Conservation (phyloP, 768 basidiomycete genomes). For the Boletus rubescentipes region DNA sequence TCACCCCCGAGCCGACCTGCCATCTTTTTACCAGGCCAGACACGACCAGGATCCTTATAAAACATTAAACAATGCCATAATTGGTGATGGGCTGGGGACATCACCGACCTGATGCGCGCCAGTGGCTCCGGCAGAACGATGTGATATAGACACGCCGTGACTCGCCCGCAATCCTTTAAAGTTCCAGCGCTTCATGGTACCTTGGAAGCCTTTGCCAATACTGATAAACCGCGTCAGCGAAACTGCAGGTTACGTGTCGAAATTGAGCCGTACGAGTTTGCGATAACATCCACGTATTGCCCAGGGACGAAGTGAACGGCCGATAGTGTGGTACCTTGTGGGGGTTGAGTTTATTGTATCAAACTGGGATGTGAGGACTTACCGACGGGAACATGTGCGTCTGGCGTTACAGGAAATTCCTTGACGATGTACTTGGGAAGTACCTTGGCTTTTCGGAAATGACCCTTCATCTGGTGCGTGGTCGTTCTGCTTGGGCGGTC, state of each 20-base stretch:
- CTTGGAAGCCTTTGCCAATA: conserved; percentile 96
- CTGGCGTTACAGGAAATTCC: conserved; percentile 86
- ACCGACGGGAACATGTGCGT: conserved; percentile 91
- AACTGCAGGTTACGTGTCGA: neutral
- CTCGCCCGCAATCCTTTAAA: conserved; percentile 90
- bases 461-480: conserved; percentile 80
- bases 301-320: conserved; percentile 97
- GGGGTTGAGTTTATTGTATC: neutral
- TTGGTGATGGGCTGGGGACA: neutral
- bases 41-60: conserved; percentile 86
- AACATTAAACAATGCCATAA: neutral
- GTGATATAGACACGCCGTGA: conserved; percentile 95
- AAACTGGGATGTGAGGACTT: conserved; percentile 27
- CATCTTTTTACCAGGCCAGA: conserved; percentile 99
- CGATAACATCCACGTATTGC: conserved; percentile 90
- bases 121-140: conserved; percentile 89
- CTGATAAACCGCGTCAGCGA: conserved; percentile 41
- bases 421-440: conserved; percentile 79
- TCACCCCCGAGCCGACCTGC: conserved; percentile 88
- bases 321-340: conserved; percentile 79
- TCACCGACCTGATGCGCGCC: conserved; percentile 86
- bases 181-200: conserved; percentile 94
- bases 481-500: conserved; percentile 71
- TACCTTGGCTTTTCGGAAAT: conserved; percentile 83
- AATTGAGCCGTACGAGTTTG: conserved; percentile 68